phyloP scores from a whole-genome alignment of 441 rosid genomes.

The Erodium moschatum region DNA sequence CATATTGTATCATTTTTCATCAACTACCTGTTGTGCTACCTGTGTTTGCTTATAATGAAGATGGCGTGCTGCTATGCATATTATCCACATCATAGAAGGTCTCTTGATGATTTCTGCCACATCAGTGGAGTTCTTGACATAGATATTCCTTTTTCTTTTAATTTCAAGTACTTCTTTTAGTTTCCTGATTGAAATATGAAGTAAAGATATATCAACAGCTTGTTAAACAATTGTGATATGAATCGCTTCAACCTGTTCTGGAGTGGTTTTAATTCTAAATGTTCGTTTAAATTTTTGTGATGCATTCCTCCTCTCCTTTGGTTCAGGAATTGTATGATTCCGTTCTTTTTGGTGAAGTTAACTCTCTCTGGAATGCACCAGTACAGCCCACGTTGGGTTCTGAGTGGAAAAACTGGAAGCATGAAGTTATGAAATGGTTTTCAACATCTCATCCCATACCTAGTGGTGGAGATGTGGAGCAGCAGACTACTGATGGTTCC shows the following conservation, averaged over 20 bases:
- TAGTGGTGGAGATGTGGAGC: slow-evolving; percentile 36
- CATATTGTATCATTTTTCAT: not conserved
- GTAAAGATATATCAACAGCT: not conserved
- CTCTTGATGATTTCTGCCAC: not conserved
- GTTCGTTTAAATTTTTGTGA: slow-evolving; percentile 9
- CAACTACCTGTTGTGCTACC: not conserved
- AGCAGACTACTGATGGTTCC: slow-evolving; percentile 32
- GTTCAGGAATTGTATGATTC: slow-evolving; percentile 72
- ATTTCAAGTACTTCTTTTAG: not conserved
- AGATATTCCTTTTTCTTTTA: not conserved
- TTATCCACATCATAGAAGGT: not conserved
- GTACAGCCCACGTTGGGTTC: slow-evolving; percentile 59
- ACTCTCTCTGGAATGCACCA: slow-evolving; percentile 54
- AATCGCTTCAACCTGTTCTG: not conserved
- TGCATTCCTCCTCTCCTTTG: slow-evolving; percentile 14
- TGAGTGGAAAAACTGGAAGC: slow-evolving; percentile 99
- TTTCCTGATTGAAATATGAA: not conserved
- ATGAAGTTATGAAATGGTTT: slow-evolving; percentile 78
- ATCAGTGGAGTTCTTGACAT: not conserved
- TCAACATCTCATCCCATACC: slow-evolving; percentile 46
- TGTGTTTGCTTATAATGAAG: not conserved
- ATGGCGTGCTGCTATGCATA: not conserved
- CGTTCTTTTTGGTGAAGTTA: slow-evolving; percentile 73
- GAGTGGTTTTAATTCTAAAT: not conserved
- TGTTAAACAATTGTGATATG: not conserved